These are phyloP conservation scores for Kazachstania viticola DNA, from an alignment of 805 yeast genomes.

Conservation along the genomic window DNA sequence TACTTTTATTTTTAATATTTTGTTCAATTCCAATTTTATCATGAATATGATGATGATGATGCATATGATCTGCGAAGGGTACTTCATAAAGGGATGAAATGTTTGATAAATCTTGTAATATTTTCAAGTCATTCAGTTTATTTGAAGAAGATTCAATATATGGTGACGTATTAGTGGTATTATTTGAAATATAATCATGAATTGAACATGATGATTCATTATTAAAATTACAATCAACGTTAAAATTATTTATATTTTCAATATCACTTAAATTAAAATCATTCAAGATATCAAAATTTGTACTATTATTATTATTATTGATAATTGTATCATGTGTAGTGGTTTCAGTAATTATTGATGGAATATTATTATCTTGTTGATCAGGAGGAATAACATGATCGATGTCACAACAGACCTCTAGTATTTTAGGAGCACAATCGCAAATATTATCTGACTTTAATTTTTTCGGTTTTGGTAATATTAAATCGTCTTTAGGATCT, in stretches of 20 bases:
- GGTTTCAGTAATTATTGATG: not conserved
- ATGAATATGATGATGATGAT: slow-evolving; percentile 13
- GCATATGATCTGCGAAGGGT: slow-evolving; percentile 24
- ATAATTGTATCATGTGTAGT: not conserved
- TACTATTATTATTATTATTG: not conserved
- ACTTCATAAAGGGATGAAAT: slow-evolving; percentile 26
- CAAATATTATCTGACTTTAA: slow-evolving; percentile 7
- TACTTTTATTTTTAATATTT: slow-evolving; percentile 1
- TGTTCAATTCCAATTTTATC: not conserved
- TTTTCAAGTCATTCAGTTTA: slow-evolving; percentile 19
- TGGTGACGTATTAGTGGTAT: not conserved
- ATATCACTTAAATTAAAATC: not conserved
- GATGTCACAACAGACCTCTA: slow-evolving; percentile 33
- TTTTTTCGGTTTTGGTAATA: too few species aligned
- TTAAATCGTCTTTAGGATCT: too few species aligned
- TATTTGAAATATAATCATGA: not conserved
- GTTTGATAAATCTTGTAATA: slow-evolving; percentile 23
- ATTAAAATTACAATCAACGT: slow-evolving; percentile 7
- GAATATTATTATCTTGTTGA: not conserved
- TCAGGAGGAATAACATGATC: slow-evolving; percentile 12
- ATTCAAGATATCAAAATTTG: not conserved
- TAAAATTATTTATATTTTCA: slow-evolving; percentile 7
- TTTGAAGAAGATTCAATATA: slow-evolving; percentile 5
- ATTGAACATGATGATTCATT: too few species aligned
- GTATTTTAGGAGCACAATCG: slow-evolving; percentile 28